Evolutionary conservation across 2,329 filamentous ascomycete species (phyloP).

Genomic region (Aureobasidium sp.): DNA sequence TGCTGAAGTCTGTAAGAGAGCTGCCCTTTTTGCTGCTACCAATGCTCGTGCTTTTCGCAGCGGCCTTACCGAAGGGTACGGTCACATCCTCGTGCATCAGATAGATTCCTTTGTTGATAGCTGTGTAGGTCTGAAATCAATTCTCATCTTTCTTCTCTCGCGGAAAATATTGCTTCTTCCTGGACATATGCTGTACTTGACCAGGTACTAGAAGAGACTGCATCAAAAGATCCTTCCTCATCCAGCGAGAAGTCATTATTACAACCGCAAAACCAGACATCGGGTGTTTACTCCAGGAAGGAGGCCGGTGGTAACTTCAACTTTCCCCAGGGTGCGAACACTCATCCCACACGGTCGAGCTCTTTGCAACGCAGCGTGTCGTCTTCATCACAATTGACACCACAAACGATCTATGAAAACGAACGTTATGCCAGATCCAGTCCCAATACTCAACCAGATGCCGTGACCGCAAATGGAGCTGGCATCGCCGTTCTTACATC

Average conservation of each 20-base stretch:
- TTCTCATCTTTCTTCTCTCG: conserved; percentile 27
- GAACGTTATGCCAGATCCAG: conserved; percentile 2
- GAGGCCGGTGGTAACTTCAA: conserved; percentile 12
- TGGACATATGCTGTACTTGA: conserved; percentile 71
- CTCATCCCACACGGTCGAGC: conserved; percentile 12
- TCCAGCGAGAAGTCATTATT: conserved; percentile 28
- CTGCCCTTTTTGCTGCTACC: conserved; percentile 74
- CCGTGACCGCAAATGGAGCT: conserved; percentile 13
- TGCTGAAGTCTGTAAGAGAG: conserved; percentile 77
- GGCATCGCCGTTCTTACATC: conserved; percentile 74
- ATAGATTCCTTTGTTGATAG: conserved; percentile 17
- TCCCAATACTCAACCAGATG: neutral
- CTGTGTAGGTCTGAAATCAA: conserved; percentile 25
- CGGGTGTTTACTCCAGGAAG: neutral
- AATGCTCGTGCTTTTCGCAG: conserved; percentile 70
- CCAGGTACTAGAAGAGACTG: conserved; percentile 67
- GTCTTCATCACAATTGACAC: neutral
- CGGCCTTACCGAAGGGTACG: conserved; percentile 59
- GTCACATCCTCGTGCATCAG: conserved; percentile 19
- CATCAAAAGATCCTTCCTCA: conserved; percentile 58
- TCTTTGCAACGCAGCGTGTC: conserved; percentile 11
- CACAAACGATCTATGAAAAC: conserved; percentile 8
- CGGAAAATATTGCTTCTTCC: conserved; percentile 67
- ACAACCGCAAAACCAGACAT: neutral
- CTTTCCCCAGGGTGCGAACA: conserved; percentile 15